Base-by-base conservation (phyloP, 768 basidiomycete species). In the Auricularia sp. region DNA sequence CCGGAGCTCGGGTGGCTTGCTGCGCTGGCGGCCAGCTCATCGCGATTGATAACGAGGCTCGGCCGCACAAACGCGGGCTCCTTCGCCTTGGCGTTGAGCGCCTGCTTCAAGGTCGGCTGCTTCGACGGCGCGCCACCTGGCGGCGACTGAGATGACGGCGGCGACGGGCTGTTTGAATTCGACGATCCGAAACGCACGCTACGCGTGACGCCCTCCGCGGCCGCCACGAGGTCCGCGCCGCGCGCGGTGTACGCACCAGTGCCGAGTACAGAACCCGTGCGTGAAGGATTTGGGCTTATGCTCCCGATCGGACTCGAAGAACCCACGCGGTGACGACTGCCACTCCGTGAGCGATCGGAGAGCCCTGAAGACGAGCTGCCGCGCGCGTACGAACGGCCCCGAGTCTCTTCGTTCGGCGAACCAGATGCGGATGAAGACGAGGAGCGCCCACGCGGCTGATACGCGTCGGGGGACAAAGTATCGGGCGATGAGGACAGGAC, bases 1-100 rank as follows among this genome's bases (percentile, higher is more conserved):
- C 56, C 56, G 8, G 29, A 29, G 56, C 56, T 59, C 3, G 29
- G 29, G 56, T 35, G 29, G 13, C 56, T 14, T 29, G 24, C 14
- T 35, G 21, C 29, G 56, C 56, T 24, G 24, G 56, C 56, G 4
- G 14, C 56, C 29, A 59, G 56, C 34, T 59, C 29, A 24, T 59
- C 56, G 56, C 56, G 56, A 18, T 59, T 59, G 56, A 59, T 59
- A 10, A 59, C 56, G 24, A 59, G 56, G 56, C 56, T 59, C 56
- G 56, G 56, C 24, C 56, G 56, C 29, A 59, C 56, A 34, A 59
- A 59, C 24, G 24, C 24, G 34, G 13, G 11, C 11, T 35, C 34
- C 29, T 35, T 29, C 24, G 11, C 29, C 56, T 59, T 59, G 16
- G 24, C 29, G 7, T 34, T 29, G 2, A 59, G 13, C 56, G 56